phyloP scores from a whole-genome alignment of 2,329 filamentous ascomycete genomes.

The Podosphaera fusca region DNA sequence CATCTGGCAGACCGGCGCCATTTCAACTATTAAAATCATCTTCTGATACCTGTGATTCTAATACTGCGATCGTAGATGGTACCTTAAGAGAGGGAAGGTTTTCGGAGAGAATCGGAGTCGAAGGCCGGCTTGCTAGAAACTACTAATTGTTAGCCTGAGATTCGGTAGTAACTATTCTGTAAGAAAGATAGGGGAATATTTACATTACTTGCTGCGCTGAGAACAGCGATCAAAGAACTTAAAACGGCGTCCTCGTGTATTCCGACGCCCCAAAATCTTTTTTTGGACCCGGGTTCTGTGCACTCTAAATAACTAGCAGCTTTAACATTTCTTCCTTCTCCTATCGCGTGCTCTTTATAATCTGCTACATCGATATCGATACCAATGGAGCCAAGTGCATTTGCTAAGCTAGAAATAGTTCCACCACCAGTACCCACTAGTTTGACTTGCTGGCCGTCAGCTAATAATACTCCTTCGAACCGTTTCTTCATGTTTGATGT shows the following conservation, averaged over 20 bases:
- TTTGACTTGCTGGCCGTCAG: constrained; percentile 58
- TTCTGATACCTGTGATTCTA: too few relatives aligned
- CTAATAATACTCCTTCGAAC: constrained; percentile 65
- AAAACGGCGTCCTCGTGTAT: constrained; percentile 86
- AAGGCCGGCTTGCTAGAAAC: constrained; percentile 50
- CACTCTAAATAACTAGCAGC: constrained; percentile 94
- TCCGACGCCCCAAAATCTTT: constrained; percentile 73
- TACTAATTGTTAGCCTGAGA: constrained; percentile 17
- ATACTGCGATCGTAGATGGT: too few relatives aligned
- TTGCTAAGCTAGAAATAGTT: constrained; percentile 69
- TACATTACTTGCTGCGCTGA: constrained; percentile 71
- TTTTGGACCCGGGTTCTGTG: constrained; percentile 38
- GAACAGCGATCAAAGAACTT: constrained; percentile 63
- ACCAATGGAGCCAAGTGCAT: constrained; percentile 54
- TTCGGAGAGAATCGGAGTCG: constrained; percentile 38
- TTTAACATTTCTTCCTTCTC: constrained; percentile 58
- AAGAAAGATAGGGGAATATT: constrained; percentile 19
- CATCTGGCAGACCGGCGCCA: too few relatives aligned
- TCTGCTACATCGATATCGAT: constrained; percentile 79
- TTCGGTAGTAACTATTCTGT: neutral
- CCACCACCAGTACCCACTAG: constrained; percentile 70
- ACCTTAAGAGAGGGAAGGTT: too few relatives aligned
- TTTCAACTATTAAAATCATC: too few relatives aligned
- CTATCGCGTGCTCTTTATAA: constrained; percentile 92
- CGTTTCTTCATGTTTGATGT: constrained; percentile 58